These are phyloP conservation scores for Mikania micrantha DNA, from an alignment of 129 eudicot genomes.

Conservation along the genomic window DNA sequence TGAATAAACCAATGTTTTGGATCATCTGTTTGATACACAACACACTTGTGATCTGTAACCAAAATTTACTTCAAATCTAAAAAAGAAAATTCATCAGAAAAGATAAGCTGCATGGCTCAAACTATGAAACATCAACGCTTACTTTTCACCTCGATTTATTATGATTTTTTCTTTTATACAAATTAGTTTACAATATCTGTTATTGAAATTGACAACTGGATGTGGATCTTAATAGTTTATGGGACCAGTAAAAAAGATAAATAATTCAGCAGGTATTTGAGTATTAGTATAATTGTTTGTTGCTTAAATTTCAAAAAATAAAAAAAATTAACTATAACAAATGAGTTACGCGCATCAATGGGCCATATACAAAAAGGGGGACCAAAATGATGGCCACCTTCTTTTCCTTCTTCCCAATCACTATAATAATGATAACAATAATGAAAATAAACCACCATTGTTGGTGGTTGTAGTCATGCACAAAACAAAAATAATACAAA, in stretches of 20 bases:
- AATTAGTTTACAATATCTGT: too few species aligned
- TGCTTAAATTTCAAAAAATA: neutral
- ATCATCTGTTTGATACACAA: too few species aligned
- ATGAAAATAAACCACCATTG: constrained; percentile 24
- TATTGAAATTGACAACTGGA: too few species aligned
- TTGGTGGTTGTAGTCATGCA: constrained; percentile 34
- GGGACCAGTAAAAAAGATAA: neutral
- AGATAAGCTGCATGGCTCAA: neutral
- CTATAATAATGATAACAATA: constrained; percentile 18
- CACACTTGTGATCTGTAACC: too few species aligned
- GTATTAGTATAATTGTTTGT: neutral
- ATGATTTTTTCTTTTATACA: too few species aligned
- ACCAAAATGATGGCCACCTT: constrained; percentile 11
- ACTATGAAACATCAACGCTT: constrained; percentile 1
- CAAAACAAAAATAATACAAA: constrained; percentile 37
- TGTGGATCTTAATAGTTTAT: neutral
- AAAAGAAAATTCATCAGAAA: neutral
- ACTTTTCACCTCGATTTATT: neutral
- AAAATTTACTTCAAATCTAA: neutral
- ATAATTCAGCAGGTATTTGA: too few species aligned
- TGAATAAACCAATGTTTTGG: too few species aligned
- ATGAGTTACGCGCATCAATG: constrained; percentile 3
- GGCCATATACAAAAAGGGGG: constrained; percentile 5
- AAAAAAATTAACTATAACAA: neutral
- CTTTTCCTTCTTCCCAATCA: constrained; percentile 5